Conservation (phyloP, 305 asterid genomes). For the Fraxinus angustifolia region DNA sequence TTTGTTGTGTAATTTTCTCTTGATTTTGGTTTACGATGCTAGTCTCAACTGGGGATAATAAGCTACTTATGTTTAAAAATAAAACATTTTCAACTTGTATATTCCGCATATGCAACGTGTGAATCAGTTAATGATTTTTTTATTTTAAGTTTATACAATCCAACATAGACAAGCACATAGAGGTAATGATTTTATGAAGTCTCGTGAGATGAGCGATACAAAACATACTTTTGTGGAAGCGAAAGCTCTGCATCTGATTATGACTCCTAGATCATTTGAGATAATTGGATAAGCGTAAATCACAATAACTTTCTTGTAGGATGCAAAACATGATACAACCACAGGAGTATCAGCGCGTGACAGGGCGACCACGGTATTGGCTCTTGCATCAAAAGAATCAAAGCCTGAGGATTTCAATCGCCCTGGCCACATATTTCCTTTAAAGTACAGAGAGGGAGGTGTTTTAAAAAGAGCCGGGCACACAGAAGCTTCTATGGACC, state of each 20-base stretch:
- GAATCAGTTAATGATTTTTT: neutral
- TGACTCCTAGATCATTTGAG: neutral
- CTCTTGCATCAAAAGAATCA: slow-evolving; percentile 87
- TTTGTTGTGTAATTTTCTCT: neutral
- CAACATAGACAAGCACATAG: neutral
- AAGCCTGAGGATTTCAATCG: slow-evolving; percentile 90
- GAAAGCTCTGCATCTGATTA: neutral
- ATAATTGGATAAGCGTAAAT: neutral
- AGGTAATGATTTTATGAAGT: neutral
- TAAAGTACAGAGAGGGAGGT: slow-evolving; percentile 90
- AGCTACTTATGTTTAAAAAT: neutral
- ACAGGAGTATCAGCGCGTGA: slow-evolving; percentile 97
- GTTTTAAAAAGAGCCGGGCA: slow-evolving; percentile 97
- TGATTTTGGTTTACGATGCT: neutral
- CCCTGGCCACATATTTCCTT: slow-evolving; percentile 96
- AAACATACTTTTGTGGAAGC: neutral
- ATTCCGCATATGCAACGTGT: neutral
- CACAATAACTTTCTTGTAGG: slow-evolving; percentile 42
- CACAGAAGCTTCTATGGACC: slow-evolving; percentile 97
- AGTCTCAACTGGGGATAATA: neutral
- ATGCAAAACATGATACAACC: slow-evolving; percentile 84
- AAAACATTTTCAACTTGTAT: neutral
- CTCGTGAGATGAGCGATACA: neutral
- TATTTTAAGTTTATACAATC: neutral
- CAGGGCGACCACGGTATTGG: slow-evolving; percentile 74